Evolutionary conservation across 345 rosid genomes (phyloP).

Genomic region (Corymbia maculata): DNA sequence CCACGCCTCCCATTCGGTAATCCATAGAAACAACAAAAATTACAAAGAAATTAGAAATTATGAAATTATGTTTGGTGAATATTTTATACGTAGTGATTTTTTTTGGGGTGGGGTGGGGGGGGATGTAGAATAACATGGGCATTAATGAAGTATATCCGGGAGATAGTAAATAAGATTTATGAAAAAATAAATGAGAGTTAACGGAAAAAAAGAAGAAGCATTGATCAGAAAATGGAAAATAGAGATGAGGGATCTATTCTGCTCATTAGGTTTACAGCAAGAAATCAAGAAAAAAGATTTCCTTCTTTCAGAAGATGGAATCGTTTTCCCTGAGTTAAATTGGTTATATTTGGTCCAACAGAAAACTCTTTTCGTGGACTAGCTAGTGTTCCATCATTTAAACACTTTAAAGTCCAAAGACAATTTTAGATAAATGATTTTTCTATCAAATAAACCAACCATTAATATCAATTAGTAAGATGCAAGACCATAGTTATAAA

Average conservation of each 20-base stretch:
- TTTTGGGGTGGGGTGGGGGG: no score
- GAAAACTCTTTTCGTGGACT: neutral
- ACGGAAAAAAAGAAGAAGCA: neutral
- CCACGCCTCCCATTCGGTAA: neutral
- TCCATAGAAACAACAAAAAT: neutral
- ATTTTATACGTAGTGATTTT: neutral
- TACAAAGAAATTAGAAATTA: neutral
- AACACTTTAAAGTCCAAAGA: neutral
- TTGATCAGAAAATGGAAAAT: neutral
- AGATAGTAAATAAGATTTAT: neutral
- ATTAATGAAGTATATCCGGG: neutral
- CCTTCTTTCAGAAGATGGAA: neutral
- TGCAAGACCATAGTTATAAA: neutral
- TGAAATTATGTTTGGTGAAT: neutral
- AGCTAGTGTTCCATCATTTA: no score
- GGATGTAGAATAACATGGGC: neutral
- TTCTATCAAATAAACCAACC: neutral
- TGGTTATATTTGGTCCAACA: neutral
- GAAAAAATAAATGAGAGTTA: neutral
- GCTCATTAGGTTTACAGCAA: neutral
- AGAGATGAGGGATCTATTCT: neutral
- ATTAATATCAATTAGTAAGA: neutral
- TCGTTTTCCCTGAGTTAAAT: neutral
- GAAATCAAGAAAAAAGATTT: neutral
- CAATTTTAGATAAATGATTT: neutral